Percentiles rank a stretch among this genome's conserved stretches.
Conservation (phyloP, 2,329 filamentous ascomycete genomes). For the Beauveria australis region DNA sequence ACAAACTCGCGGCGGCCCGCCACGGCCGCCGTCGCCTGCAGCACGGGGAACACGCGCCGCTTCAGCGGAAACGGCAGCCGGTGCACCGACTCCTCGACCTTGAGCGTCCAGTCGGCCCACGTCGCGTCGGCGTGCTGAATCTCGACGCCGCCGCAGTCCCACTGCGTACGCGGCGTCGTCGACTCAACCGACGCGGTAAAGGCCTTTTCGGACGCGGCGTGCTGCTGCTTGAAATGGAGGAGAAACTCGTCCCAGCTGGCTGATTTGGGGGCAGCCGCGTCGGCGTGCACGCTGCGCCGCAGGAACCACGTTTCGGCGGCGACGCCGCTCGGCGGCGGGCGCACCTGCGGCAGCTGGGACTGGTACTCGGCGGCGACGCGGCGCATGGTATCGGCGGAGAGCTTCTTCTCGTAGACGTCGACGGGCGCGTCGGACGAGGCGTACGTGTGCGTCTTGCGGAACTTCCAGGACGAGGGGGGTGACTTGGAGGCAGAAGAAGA, state of each 20-base stretch:
- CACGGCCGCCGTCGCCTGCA: conserved; percentile 49
- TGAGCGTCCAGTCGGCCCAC: conserved; percentile 42
- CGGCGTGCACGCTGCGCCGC: conserved; percentile 53
- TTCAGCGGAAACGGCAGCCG: conserved; percentile 50
- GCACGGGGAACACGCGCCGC: conserved; percentile 57
- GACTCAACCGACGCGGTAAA: conserved; percentile 31
- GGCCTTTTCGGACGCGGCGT: conserved; percentile 31
- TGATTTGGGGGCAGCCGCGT: conserved; percentile 40
- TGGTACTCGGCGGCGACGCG: conserved; percentile 25
- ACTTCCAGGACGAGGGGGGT: conserved; percentile 35
- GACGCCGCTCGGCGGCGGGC: conserved; percentile 14
- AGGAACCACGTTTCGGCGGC: conserved; percentile 53
- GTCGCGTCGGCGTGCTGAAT: conserved; percentile 27
- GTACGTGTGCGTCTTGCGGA: conserved; percentile 40
- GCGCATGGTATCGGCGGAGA: conserved; percentile 37
- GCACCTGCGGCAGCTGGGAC: conserved; percentile 18
- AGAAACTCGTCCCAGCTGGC: conserved; percentile 59
- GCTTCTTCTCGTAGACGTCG: conserved; percentile 42
- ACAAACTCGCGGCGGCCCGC: conserved; percentile 40
- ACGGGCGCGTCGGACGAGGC: conserved; percentile 42
- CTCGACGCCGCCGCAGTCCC: conserved; percentile 37
- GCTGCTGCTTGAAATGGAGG: conserved; percentile 44
- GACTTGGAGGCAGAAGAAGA: conserved; percentile 12
- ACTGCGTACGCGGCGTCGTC: conserved; percentile 30
- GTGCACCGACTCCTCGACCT: conserved; percentile 59